Evolutionary conservation across 257 asterid genomes (phyloP).

Genomic region (Scutellaria galericulata): DNA sequence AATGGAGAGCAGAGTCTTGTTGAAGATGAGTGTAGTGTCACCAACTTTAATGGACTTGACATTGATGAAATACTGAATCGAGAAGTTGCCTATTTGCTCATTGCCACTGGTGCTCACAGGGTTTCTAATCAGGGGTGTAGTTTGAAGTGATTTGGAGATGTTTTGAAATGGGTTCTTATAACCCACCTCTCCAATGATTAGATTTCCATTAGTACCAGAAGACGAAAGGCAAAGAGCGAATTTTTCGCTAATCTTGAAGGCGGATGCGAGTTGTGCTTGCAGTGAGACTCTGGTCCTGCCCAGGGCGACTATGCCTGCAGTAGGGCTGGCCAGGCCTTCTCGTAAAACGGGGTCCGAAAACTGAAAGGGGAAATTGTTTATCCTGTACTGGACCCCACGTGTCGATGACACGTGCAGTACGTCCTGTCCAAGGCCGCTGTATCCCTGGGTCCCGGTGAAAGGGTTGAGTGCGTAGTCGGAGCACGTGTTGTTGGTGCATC

Average conservation of each 20-base stretch:
- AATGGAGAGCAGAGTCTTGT: constrained; percentile 48
- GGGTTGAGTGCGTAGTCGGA: constrained; percentile 57
- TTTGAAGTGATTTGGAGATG: constrained; percentile 37
- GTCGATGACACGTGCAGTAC: constrained; percentile 36
- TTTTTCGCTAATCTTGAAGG: constrained; percentile 41
- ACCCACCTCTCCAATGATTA: constrained; percentile 41
- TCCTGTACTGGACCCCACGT: constrained; percentile 35
- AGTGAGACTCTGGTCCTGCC: constrained; percentile 50
- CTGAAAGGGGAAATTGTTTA: constrained; percentile 45
- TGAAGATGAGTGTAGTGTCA: constrained; percentile 34
- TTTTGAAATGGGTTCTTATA: constrained; percentile 35
- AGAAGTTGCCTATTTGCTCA: constrained; percentile 44
- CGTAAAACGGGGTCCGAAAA: constrained; percentile 42
- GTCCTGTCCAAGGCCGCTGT: constrained; percentile 50
- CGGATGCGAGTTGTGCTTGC: constrained; percentile 48
- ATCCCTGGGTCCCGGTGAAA: constrained; percentile 52
- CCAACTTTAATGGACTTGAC: constrained; percentile 49
- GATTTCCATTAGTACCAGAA: constrained; percentile 20
- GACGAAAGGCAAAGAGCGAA: constrained; percentile 50
- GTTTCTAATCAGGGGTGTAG: constrained; percentile 46
- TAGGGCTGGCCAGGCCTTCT: constrained; percentile 37
- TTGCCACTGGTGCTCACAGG: constrained; percentile 40
- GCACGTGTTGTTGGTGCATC: constrained; percentile 65
- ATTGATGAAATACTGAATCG: constrained; percentile 46
- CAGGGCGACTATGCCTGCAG: constrained; percentile 45